Evolutionary conservation across 306 rosid genomes (phyloP), one percentile per base, ranked within the genome.

Genomic region (Ormosia emarginata): DNA sequence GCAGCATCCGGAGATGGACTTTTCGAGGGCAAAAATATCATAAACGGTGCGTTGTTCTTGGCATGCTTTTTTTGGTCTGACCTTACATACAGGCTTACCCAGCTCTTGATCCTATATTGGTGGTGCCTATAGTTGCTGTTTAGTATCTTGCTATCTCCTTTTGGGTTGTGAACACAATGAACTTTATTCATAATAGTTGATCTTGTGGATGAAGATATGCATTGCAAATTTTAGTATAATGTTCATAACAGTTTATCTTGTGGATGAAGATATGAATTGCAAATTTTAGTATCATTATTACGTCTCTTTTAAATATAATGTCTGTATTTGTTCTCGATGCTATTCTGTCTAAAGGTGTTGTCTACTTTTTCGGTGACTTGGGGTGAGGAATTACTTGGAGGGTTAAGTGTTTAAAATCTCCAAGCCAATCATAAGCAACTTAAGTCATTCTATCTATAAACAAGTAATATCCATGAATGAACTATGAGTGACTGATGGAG

Each of bases 1-100:
- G 90, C 97, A 94, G 98, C 98, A 92, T 90, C 98, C 98, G 30
- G 97, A 94, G 88, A 89, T 94, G 97, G 97, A 94, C 85, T 94
- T 94, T 74, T 90, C 98, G 0, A 77, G 85, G 71, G 97, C 97
- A 30, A 94, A 94, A 84, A 29, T 91, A 10, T 57, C 91, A 71
- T 92, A 83, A 71, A 52, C 47, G 33, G 86, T 15, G 37, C 8
- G 1, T 17, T 32, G 47, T 40, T 34, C 2, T 8, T 50, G 79
- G 9, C 64, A 24, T 43, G 14, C 1, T 8, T 65, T 65, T 64
- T 7, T 56, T 65, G 32, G 17, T 18, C 63, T 24, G 33, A 13
- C 13, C 30, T 34, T 43, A 44, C 43, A 8, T 29, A 4, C 37
- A 53, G 34, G 7, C 77, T 56, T 8, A 47, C 41, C 71, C 71